Evolutionary conservation across 176 grass and related monocot genomes (phyloP).

Genomic region (Phoenix dactylifera): DNA sequence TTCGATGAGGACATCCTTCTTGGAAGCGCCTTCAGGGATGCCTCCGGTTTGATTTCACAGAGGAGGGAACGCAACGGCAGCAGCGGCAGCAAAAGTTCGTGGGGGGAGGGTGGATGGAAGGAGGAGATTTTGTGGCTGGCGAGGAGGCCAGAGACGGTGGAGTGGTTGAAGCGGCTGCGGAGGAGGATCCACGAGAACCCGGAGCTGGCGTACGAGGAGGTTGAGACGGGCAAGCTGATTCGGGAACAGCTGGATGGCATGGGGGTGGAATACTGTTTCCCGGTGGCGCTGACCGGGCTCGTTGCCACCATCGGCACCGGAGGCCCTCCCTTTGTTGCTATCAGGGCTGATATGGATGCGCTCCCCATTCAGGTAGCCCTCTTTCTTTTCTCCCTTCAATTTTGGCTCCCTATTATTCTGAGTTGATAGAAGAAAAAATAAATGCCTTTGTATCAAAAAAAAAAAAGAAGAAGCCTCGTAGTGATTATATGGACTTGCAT

Average conservation of each 20-base stretch:
- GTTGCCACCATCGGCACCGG: conserved; percentile 73
- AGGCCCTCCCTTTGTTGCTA: conserved; percentile 53
- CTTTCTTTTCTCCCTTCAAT: not conserved
- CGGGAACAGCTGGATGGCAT: conserved; percentile 48
- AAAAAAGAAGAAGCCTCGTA: not conserved
- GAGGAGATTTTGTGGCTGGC: conserved; percentile 54
- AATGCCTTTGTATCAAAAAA: not conserved
- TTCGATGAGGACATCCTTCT: too few relatives aligned
- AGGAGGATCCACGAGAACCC: conserved; percentile 76
- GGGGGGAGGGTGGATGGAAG: conserved; percentile 35
- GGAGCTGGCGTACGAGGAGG: conserved; percentile 94
- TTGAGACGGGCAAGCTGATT: conserved; percentile 75
- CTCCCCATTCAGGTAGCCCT: conserved; percentile 67
- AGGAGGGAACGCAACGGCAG: not conserved
- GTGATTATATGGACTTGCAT: too few relatives aligned
- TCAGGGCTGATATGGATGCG: conserved; percentile 93
- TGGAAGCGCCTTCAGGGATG: too few relatives aligned
- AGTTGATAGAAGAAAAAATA: not conserved
- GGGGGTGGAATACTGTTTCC: conserved; percentile 50
- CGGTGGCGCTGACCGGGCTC: conserved; percentile 74
- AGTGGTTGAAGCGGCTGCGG: conserved; percentile 52
- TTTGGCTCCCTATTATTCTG: not conserved
- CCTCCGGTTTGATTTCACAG: too few relatives aligned
- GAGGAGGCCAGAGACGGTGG: conserved; percentile 28
- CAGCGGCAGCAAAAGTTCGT: not conserved